A percentile compares a stretch with the other conserved stretches of the same genome.
phyloP scores from a whole-genome alignment of 129 eudicot genomes.

The Flaveria ramosissima region DNA sequence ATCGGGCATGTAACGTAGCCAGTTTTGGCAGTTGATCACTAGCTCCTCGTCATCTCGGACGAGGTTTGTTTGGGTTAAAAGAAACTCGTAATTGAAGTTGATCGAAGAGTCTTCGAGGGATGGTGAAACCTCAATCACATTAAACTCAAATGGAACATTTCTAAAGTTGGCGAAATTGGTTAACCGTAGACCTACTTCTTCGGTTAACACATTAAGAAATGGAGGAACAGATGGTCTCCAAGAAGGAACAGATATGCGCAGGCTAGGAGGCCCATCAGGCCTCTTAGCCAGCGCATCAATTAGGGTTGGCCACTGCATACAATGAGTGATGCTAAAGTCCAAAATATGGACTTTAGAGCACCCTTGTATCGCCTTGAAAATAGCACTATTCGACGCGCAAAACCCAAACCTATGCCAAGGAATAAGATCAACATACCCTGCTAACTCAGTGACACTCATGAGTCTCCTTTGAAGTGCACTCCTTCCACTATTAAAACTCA shows the following conservation, averaged over 20 bases:
- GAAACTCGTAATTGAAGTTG: conserved; percentile 44
- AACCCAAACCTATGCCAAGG: conserved; percentile 89
- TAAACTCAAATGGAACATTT: conserved; percentile 68
- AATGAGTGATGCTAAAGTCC: conserved; percentile 72
- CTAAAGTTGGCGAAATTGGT: conserved; percentile 69
- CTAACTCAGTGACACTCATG: conserved; percentile 74
- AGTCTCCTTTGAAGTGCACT: conserved; percentile 37
- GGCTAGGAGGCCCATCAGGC: conserved; percentile 62
- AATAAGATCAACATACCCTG: conserved; percentile 79
- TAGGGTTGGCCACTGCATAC: conserved; percentile 91
- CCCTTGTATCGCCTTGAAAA: conserved; percentile 60
- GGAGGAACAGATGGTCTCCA: conserved; percentile 78
- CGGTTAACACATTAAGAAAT: conserved; percentile 49
- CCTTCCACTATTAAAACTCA: conserved; percentile 41
- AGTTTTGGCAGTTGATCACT: conserved; percentile 73
- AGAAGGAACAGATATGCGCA: conserved; percentile 67
- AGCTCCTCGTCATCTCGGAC: conserved; percentile 61
- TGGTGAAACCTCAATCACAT: conserved; percentile 52
- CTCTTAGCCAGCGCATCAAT: conserved; percentile 67
- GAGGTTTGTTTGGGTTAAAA: conserved; percentile 45
- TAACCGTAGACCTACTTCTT: conserved; percentile 68
- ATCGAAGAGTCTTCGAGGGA: conserved; percentile 29
- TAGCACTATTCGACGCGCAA: conserved; percentile 76
- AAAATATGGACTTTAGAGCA: conserved; percentile 60
- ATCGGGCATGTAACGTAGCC: conserved; percentile 69